These are phyloP conservation scores for Halenospora varia DNA, from an alignment of 495 filamentous ascomycete genomes.

Conservation along the genomic window DNA sequence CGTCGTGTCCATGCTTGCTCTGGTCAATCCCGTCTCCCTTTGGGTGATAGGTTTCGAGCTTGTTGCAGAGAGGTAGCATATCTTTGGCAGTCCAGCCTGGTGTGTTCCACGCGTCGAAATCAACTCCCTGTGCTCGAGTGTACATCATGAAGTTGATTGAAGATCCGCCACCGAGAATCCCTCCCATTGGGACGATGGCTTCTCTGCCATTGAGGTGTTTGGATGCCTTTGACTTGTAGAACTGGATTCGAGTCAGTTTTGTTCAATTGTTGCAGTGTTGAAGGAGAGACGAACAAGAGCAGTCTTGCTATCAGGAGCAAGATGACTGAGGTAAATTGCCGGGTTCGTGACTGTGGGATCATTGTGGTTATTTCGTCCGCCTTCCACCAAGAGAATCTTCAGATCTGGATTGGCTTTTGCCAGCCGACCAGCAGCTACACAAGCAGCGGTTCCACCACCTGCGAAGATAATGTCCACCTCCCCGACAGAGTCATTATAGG, in stretches of 20 bases:
- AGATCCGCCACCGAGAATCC: constrained; percentile 54
- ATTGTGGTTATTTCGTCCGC: constrained; percentile 43
- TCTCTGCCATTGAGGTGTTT: constrained; percentile 42
- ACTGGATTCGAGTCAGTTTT: constrained; percentile 6
- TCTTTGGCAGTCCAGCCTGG: constrained; percentile 23
- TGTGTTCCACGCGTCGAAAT: constrained; percentile 24
- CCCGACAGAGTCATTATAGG: constrained; percentile 10
- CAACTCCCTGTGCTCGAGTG: constrained; percentile 28
- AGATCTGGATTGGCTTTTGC: constrained; percentile 44
- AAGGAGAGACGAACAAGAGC: constrained; percentile 15
- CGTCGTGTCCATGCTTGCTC: constrained; percentile 30
- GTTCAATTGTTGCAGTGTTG: neutral
- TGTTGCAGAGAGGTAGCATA: constrained; percentile 19
- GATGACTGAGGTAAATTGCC: constrained; percentile 30
- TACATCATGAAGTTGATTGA: constrained; percentile 60
- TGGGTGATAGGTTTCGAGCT: constrained; percentile 35
- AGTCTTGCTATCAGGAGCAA: constrained; percentile 22
- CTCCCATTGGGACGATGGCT: constrained; percentile 46
- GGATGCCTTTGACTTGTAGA: constrained; percentile 27
- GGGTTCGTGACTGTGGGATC: constrained; percentile 40
- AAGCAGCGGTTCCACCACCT: constrained; percentile 37
- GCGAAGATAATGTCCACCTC: constrained; percentile 27
- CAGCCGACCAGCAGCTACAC: constrained; percentile 44
- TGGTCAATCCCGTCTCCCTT: constrained; percentile 27
- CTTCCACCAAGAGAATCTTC: constrained; percentile 50